These are phyloP conservation scores for Eimeria falciformis DNA, from an alignment of 169 alveolate species.

Conservation along the genomic window DNA sequence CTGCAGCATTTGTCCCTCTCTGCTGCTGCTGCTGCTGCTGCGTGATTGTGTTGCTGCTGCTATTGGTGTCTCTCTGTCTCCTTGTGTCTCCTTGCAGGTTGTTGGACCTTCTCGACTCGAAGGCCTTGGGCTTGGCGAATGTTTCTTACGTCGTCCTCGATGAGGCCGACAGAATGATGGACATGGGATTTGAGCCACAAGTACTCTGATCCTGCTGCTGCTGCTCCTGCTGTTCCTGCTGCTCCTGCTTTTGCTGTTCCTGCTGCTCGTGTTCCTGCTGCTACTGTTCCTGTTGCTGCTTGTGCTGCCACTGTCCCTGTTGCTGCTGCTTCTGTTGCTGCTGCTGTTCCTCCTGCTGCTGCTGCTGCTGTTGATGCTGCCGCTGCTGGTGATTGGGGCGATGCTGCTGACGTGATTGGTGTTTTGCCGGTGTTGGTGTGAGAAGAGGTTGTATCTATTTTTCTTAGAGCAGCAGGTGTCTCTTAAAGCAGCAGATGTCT, in stretches of 20 bases:
- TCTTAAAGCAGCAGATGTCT: too few species aligned
- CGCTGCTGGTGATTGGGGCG: too few species aligned
- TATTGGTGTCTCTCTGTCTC: background rate
- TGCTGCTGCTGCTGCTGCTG: too few species aligned
- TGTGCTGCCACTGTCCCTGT: background rate
- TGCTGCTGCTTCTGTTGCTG: slow-evolving; percentile 10
- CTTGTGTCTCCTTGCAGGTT: slow-evolving; percentile 73
- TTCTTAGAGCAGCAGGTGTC: too few species aligned
- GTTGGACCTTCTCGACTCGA: slow-evolving; percentile 91
- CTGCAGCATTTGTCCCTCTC: too few species aligned
- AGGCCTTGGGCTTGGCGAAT: slow-evolving; percentile 89
- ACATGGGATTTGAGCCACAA: slow-evolving; percentile 97
- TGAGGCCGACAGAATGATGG: slow-evolving; percentile 99
- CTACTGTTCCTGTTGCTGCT: background rate
- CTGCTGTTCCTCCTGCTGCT: too few species aligned
- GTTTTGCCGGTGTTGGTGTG: too few species aligned
- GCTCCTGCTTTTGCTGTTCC: background rate
- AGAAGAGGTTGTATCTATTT: too few species aligned
- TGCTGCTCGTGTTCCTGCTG: slow-evolving; percentile 8
- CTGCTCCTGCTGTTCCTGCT: background rate
- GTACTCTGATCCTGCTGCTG: background rate
- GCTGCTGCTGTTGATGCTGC: too few species aligned
- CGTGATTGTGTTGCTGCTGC: too few species aligned
- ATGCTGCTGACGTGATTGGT: too few species aligned
- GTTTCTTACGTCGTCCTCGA: slow-evolving; percentile 96